Conservation (phyloP, 768 basidiomycete genomes). For the Calvatia gigantea region DNA sequence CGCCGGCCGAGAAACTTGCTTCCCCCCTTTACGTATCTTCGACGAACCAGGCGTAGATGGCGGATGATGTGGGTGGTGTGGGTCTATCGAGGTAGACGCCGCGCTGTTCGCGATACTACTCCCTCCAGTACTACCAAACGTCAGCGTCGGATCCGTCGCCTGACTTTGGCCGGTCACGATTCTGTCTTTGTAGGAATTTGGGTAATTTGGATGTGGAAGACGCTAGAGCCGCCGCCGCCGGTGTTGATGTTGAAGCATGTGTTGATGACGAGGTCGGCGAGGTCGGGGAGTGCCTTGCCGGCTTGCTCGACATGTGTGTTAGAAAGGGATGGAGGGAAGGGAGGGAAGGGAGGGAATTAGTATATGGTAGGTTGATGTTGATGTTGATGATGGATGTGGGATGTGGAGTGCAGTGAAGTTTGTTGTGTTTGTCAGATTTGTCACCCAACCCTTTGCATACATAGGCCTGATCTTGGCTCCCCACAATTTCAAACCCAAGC, state of each 20-base stretch:
- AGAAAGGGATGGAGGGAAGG: not conserved
- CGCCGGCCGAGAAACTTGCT: slow-evolving; percentile 35
- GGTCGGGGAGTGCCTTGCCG: slow-evolving; percentile 32
- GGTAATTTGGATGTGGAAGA: slow-evolving; percentile 50
- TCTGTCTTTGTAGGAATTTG: slow-evolving; percentile 65
- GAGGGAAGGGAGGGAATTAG: not conserved
- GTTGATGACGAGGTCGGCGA: slow-evolving; percentile 24
- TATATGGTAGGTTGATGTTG: not conserved
- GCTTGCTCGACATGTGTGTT: slow-evolving; percentile 41
- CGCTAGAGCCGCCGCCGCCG: too few relatives aligned
- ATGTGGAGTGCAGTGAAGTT: not conserved
- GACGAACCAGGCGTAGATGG: slow-evolving; percentile 21
- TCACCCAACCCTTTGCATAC: too few relatives aligned
- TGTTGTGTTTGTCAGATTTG: not conserved
- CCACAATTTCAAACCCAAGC: not conserved
- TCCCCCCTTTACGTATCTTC: slow-evolving; percentile 24
- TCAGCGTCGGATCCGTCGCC: slow-evolving; percentile 36
- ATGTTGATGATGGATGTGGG: not conserved
- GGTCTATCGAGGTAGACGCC: slow-evolving; percentile 20
- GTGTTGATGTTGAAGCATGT: slow-evolving; percentile 26
- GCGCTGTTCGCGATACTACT: slow-evolving; percentile 32
- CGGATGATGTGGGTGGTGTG: slow-evolving; percentile 13
- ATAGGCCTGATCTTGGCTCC: not conserved
- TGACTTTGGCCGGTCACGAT: slow-evolving; percentile 59
- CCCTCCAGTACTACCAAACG: slow-evolving; percentile 40